A percentile compares a stretch with the other conserved stretches of the same genome.
Conservation (phyloP, 371 early-diverging fungal species). For the Zychaea mexicana region DNA sequence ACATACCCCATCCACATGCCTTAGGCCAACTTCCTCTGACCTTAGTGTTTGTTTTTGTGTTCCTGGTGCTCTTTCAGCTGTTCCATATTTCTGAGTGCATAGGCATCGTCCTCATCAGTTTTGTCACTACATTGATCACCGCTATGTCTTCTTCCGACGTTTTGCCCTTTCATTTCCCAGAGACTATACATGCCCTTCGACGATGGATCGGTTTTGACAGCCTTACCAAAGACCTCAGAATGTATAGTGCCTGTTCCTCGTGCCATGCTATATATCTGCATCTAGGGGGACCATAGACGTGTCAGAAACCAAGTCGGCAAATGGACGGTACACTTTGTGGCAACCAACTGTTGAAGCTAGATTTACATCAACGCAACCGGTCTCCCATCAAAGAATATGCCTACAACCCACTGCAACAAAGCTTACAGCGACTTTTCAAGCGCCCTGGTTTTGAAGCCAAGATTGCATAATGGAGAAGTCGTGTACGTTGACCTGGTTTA, state of each 20-base stretch:
- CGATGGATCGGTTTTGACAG: neutral
- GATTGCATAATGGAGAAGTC: neutral
- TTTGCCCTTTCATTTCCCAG: neutral
- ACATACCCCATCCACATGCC: too few species aligned
- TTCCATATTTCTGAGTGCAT: neutral
- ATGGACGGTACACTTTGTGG: neutral
- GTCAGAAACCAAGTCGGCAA: neutral
- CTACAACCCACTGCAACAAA: neutral
- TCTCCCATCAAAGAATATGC: neutral
- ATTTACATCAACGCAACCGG: neutral
- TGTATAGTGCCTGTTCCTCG: neutral
- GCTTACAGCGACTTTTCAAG: neutral
- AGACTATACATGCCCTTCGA: neutral
- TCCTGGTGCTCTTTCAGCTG: neutral
- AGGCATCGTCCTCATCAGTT: neutral
- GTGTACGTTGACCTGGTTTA: too few species aligned
- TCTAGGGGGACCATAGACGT: neutral
- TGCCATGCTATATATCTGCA: slow-evolving; percentile 1
- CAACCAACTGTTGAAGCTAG: neutral
- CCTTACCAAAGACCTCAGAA: neutral
- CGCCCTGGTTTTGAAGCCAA: neutral
- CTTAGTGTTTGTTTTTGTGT: neutral
- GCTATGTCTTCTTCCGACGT: neutral
- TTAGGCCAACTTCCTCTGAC: neutral
- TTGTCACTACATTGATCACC: neutral